Base-by-base conservation (phyloP, 1,139 yeast species). In the Nakaseomyces delphensis region DNA sequence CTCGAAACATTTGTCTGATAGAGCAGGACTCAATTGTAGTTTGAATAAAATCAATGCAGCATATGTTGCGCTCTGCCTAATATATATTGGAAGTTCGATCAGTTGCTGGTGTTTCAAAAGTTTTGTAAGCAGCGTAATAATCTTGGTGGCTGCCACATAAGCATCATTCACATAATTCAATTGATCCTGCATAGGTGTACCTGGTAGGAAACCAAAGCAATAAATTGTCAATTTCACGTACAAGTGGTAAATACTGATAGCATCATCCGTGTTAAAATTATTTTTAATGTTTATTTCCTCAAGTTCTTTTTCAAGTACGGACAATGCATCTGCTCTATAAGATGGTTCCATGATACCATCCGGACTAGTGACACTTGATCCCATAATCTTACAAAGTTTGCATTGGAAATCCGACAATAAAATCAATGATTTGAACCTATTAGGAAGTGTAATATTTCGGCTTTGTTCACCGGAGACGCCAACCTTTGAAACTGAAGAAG, bases 191-290 rank as follows among this genome's bases (percentile, higher is more conserved):
- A 82, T 76, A 3, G 95, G 93, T 0, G 95, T 84, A 11, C 85
- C 95, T 1, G 96, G 96, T 45, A 89, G 68, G 56, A 87, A 89
- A 4, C 96, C 91, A 70, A 85, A 89, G 49, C 91, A 79, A 59
- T 95, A 85, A 43, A 89, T 74, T 77, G 84, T 83, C 49, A 86
- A 69, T 55, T 82, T 79, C 40, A 86, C 77, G 59, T 87, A 86
- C 10, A 84, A 69, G 54, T 76, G 83, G 57, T 85, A 85, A 32
- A 84, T 80, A 54, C 86, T 94, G n/a, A 85, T 79, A 1, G 81
- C 72, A 3, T 76, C 72, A 50, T 81, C 86, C 43, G 74, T 79
- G 24, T 54, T 52, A 38, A 56, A 57, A 18, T 52, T 41, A 10
- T 56, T 43, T 14, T 39, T 45, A n/a, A 44, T 76, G 37, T 77